Base-by-base conservation (phyloP, 768 basidiomycete genomes). In the Trametes cingulata region DNA sequence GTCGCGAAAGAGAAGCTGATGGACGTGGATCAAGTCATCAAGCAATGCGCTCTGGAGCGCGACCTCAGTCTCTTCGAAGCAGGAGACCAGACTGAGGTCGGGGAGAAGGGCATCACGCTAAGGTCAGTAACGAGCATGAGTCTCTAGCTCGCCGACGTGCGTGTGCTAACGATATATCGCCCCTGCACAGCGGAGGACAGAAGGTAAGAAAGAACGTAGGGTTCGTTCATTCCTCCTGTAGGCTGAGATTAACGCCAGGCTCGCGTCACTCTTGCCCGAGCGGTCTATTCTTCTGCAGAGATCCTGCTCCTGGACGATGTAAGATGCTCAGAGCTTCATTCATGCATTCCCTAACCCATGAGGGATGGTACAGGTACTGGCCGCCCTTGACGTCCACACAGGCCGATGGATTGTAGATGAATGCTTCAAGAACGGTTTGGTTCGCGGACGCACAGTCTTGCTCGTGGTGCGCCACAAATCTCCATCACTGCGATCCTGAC, bases 251-350 rank as follows among this genome's bases (percentile, higher is more conserved):
- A 78, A 76, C 5, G 12, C 3, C 13, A 87, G 76, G 84, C 76
- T 68, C 69, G 85, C 27, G 72, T 87, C 40, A 82, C 82, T 1
- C 72, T 85, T 20, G 85, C 85, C 3, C 75, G 85, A 7, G 84
- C 85, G 0, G 73, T 86, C 1, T 87, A 87, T 68, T 82, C 82
- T 1, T 72, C 72, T n/a, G 85, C 90, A 0, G 70, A 82, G 24
- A 83, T 85, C 17, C 67, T 93, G 6, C 71, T 93, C 12, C 73
- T 92, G 41, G 91, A 93, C 65, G 90, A 92, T 67, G 83, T 90
- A n/a, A 45, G 69, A 19, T 36, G 24, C 20, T 42, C 15, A 36
- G 4, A 1, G 40, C 2, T 20, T 20, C 19, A 14, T 42, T 33
- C n/a, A 22, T 37, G 13, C 29, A 4, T 10, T 33, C 10, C 6